A percentile compares a stretch with the other conserved stretches of the same genome.
Evolutionary conservation across 495 filamentous ascomycete species (phyloP).

Genomic region (Stereocaulon alpinum): DNA sequence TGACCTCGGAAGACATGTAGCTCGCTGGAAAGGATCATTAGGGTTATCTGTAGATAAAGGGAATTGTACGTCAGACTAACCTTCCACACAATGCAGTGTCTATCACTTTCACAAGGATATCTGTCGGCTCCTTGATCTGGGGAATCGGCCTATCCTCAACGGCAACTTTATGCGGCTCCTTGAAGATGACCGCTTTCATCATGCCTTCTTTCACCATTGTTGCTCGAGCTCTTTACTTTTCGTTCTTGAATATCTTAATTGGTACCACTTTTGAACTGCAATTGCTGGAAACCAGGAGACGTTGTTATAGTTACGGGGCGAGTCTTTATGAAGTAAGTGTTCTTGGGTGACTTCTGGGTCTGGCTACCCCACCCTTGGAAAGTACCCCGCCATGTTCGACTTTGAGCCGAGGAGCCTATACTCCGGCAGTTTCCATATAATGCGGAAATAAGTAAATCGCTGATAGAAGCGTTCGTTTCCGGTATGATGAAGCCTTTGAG

Average conservation of each 20-base stretch:
- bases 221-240: slow-evolving; percentile 15
- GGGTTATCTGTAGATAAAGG: neutral
- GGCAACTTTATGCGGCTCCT: slow-evolving; percentile 36
- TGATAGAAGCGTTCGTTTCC: too few species aligned
- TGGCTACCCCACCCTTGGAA: slow-evolving; percentile 5
- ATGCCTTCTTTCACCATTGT: slow-evolving; percentile 24
- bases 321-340: slow-evolving; percentile 4
- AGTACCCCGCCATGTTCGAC: slow-evolving; percentile 16
- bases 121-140: slow-evolving; percentile 56
- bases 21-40: slow-evolving; percentile 45
- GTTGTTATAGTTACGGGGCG: neutral
- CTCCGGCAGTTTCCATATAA: neutral
- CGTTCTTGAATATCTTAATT: neutral
- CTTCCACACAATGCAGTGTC: slow-evolving; percentile 86
- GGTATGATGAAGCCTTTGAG: too few species aligned
- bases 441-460: too few species aligned
- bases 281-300: neutral
- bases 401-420: slow-evolving; percentile 11
- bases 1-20: slow-evolving; percentile 68
- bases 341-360: neutral
- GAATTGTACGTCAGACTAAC: slow-evolving; percentile 38
- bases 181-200: slow-evolving; percentile 43
- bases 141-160: slow-evolving; percentile 42
- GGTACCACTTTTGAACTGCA: neutral
- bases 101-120: slow-evolving; percentile 76